Percentiles rank a stretch among this genome's conserved stretches.
Conservation (phyloP, 805 yeast genomes). For the Lipomyces anomalus region DNA sequence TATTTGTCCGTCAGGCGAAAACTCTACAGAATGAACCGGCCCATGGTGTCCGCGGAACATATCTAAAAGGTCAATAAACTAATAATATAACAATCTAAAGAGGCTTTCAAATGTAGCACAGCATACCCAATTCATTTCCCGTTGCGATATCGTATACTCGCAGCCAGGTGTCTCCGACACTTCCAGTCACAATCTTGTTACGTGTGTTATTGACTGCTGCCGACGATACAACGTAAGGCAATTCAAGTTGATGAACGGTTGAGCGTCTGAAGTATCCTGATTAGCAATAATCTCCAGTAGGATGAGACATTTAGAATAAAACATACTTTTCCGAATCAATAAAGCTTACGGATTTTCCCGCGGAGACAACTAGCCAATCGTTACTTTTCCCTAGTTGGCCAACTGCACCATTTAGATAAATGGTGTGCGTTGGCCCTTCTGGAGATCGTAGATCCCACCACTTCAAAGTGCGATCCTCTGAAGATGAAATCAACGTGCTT, state of each 20-base stretch:
- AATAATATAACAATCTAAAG: not conserved
- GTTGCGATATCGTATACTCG: constrained; percentile 28
- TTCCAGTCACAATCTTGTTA: constrained; percentile 28
- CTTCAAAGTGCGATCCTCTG: constrained; percentile 24
- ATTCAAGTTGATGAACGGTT: constrained; percentile 15
- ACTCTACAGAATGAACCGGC: constrained; percentile 26
- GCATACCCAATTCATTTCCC: constrained; percentile 6
- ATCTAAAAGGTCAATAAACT: constrained; percentile 5
- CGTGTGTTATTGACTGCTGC: constrained; percentile 25
- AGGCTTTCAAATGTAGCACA: not conserved
- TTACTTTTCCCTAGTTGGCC: constrained; percentile 27
- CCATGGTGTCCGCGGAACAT: constrained; percentile 28
- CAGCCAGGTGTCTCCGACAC: constrained; percentile 32
- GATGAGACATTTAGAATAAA: not conserved
- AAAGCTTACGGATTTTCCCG: constrained; percentile 25
- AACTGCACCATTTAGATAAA: constrained; percentile 11
- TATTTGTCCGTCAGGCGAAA: constrained; percentile 26
- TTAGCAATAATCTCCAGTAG: no score
- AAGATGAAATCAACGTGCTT: constrained; percentile 16
- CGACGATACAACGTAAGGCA: constrained; percentile 29
- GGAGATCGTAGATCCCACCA: constrained; percentile 30
- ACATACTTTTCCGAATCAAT: constrained; percentile 14
- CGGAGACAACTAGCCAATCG: constrained; percentile 25
- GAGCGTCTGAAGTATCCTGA: no score
- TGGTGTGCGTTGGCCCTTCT: constrained; percentile 6